Conservation (phyloP, 2,329 filamentous ascomycete genomes). For the Fusarium austroafricanum region DNA sequence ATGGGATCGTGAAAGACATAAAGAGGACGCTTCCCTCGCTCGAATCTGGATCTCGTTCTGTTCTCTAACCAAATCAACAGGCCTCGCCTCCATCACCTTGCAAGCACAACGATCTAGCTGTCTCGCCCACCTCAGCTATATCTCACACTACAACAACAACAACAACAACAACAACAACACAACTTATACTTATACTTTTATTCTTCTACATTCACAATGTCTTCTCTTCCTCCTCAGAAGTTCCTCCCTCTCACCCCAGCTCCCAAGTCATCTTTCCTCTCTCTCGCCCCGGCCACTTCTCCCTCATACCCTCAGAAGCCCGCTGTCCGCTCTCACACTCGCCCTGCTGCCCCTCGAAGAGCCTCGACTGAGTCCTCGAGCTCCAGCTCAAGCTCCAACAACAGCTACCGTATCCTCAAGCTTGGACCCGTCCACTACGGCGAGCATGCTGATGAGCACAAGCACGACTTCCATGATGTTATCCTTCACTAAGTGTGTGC, state of each 20-base stretch:
- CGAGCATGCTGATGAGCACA: slow-evolving; percentile 67
- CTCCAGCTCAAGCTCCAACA: slow-evolving; percentile 50
- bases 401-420: slow-evolving; percentile 67
- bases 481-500: slow-evolving; percentile 52
- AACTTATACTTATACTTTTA: neutral
- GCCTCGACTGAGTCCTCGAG: slow-evolving; percentile 57
- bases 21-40: slow-evolving; percentile 46
- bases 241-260: slow-evolving; percentile 44
- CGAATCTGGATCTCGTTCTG: slow-evolving; percentile 6
- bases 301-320: slow-evolving; percentile 64
- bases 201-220: slow-evolving; percentile 37
- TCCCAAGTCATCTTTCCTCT: slow-evolving; percentile 59
- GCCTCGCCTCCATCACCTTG: slow-evolving; percentile 21
- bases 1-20: slow-evolving; percentile 39
- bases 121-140: slow-evolving; percentile 43
- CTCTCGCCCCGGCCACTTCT: slow-evolving; percentile 69
- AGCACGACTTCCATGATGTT: slow-evolving; percentile 66
- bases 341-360: slow-evolving; percentile 55
- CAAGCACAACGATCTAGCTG: slow-evolving; percentile 34
- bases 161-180: neutral
- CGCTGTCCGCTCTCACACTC: slow-evolving; percentile 45
- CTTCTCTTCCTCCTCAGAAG: slow-evolving; percentile 43
- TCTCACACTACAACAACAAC: slow-evolving; percentile 10
- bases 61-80: slow-evolving; percentile 36
- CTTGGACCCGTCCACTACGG: slow-evolving; percentile 74